Conservation (phyloP, 495 filamentous ascomycete genomes). For the Penicillium subrubescens region DNA sequence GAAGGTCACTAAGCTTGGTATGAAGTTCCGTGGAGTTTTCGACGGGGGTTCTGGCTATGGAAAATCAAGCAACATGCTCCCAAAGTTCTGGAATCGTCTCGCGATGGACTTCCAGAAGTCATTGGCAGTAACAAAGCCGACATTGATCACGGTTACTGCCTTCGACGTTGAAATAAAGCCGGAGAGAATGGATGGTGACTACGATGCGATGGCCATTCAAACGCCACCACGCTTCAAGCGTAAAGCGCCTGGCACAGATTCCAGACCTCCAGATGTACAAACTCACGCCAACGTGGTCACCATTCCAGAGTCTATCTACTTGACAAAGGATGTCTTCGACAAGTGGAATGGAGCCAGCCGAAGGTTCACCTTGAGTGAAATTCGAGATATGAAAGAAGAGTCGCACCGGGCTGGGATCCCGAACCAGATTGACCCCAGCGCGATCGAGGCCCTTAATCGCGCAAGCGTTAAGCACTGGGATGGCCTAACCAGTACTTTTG, state of each 20-base stretch:
- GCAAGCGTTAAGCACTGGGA: conserved; percentile 45
- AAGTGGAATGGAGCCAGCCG: conserved; percentile 15
- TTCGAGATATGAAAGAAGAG: conserved; percentile 41
- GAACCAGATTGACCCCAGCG: conserved; percentile 44
- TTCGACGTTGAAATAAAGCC: conserved; percentile 9
- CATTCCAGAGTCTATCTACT: conserved; percentile 6
- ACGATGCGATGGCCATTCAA: conserved; percentile 19
- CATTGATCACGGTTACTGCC: conserved; percentile 13
- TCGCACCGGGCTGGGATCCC: conserved; percentile 40
- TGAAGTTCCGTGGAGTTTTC: conserved; percentile 34
- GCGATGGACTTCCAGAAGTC: conserved; percentile 40
- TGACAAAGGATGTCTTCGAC: conserved; percentile 17
- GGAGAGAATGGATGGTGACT: conserved; percentile 29
- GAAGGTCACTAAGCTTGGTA: conserved; percentile 36
- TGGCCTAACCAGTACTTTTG: conserved; percentile 31
- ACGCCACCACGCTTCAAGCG: conserved; percentile 18
- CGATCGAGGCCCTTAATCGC: conserved; percentile 42
- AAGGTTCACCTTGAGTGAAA: conserved; percentile 34
- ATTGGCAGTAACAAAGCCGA: conserved; percentile 37
- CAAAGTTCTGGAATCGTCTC: conserved; percentile 40
- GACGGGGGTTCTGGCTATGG: conserved; percentile 31
- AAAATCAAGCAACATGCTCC: conserved; percentile 29
- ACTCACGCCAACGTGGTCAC: neutral
- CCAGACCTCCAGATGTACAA: neutral
- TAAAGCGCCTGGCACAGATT: conserved; percentile 12